These are phyloP conservation scores for Torulaspora delbrueckii DNA, from an alignment of 805 yeast species.

Conservation along the genomic window DNA sequence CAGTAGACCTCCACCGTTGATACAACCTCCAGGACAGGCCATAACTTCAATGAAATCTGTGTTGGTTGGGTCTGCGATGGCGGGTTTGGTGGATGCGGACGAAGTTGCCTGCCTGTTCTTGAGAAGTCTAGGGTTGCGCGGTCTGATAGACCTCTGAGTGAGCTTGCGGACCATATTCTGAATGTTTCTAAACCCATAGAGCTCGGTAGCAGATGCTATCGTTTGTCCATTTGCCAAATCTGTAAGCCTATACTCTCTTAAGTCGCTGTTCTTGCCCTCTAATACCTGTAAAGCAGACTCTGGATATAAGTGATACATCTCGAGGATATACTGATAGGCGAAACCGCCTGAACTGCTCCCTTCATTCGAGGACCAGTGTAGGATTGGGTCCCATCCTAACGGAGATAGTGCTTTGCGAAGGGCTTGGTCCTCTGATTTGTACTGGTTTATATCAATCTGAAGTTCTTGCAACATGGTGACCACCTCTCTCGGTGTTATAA, in stretches of 20 bases:
- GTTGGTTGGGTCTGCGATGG: constrained; percentile 53
- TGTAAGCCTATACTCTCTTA: constrained; percentile 60
- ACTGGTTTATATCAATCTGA: constrained; percentile 35
- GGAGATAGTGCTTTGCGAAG: constrained; percentile 19
- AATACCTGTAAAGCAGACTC: constrained; percentile 36
- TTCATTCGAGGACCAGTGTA: constrained; percentile 65
- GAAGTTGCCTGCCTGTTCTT: constrained; percentile 24
- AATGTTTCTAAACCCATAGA: constrained; percentile 91
- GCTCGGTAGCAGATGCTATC: constrained; percentile 56
- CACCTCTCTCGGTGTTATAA: constrained; percentile 84
- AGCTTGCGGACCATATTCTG: constrained; percentile 87
- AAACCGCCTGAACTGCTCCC: constrained; percentile 93
- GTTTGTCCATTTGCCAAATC: constrained; percentile 34
- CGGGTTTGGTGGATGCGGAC: constrained; percentile 36
- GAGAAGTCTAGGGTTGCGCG: constrained; percentile 30
- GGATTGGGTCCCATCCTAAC: constrained; percentile 35
- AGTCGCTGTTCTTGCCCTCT: constrained; percentile 71
- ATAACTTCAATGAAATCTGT: constrained; percentile 87
- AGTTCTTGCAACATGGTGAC: constrained; percentile 64
- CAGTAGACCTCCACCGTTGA: constrained; percentile 94
- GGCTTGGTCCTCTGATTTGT: constrained; percentile 2
- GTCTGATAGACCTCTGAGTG: constrained; percentile 38
- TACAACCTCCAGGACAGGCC: constrained; percentile 99
- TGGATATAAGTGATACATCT: constrained; percentile 33
- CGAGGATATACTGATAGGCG: constrained; percentile 59